Evolutionary conservation across 2,329 filamentous ascomycete species (phyloP), one percentile per base, ranked within the genome.

Genomic region (Aspergillus eucalypticola): DNA sequence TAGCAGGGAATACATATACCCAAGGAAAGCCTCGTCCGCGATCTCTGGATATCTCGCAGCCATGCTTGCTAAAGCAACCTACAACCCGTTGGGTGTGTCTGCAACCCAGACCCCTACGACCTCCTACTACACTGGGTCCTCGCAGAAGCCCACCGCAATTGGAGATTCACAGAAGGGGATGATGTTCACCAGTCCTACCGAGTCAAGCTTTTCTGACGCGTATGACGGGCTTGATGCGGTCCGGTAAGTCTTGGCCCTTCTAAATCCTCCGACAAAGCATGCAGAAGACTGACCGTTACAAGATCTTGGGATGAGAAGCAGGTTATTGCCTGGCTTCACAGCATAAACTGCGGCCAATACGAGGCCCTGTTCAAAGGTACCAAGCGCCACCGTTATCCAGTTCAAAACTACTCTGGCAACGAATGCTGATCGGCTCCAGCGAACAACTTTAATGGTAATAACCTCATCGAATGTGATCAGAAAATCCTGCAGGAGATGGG

Each of bases 401-500:
- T 8, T 46, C n/a, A 19, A 19, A n/a, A 38, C 44, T 29, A 52
- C 61, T 48, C 57, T 56, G 55, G 17, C 19, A 44, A 17, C 53
- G 39, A 74, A 74, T 42, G 73, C 70, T 67, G 46, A 62, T 42
- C 5, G 10, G 54, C 25, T 62, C 6, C 38, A 86, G 84, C 88
- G 73, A 96, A 99, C 76, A 91, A 98, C 76, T 97, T 99, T 81
- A 99, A 95, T 73, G 95, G 95, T 70, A 92, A 97, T 79, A 97
- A 96, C 73, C 82, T 99, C 48, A 84, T 99, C 68, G 95, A 99
- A 78, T 94, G 97, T 83, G 95, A 99, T 77, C 96, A 96, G 81
- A 89, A 92, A 58, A 92, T 96, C 42, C 83, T 99, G 64, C 96
- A 96, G 77, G 95, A 99, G 76, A 96, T 99, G 87, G 95, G 95